A percentile compares a stretch with the other conserved stretches of the same genome.
phyloP scores from a whole-genome alignment of 331 rosid genomes.

The Saraca asoca region DNA sequence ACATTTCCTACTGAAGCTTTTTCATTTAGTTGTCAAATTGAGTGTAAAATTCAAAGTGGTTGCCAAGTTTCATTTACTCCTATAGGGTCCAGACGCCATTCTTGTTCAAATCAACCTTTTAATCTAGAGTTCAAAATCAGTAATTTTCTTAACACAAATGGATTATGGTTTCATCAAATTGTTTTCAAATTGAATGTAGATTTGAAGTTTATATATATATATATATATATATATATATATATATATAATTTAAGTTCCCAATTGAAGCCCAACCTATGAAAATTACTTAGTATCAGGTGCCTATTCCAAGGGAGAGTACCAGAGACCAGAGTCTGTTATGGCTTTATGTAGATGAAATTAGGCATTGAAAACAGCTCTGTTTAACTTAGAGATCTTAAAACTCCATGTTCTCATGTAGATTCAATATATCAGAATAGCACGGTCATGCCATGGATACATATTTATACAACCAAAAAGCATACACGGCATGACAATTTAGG shows the following conservation, averaged over 20 bases:
- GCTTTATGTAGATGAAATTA: background rate
- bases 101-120: background rate
- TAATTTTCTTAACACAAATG: background rate
- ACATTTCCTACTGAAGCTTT: background rate
- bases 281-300: background rate
- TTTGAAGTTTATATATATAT: background rate
- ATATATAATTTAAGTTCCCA: too few species aligned
- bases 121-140: too few species aligned
- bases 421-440: background rate
- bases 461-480: background rate
- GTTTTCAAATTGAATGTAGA: conserved; percentile 1
- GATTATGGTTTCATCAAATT: background rate
- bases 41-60: background rate
- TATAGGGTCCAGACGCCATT: background rate
- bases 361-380: background rate
- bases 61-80: conserved; percentile 3
- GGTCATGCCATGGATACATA: background rate
- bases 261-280: background rate
- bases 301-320: background rate
- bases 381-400: conserved; percentile 1
- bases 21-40: background rate
- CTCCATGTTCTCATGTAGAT: conserved; percentile 6
- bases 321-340: background rate
- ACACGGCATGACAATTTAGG: conserved; percentile 10
- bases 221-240: too few species aligned